A percentile compares a stretch with the other conserved stretches of the same genome.
These are phyloP conservation scores for Aquilaria sinensis DNA, from an alignment of 345 rosid genomes.

Conservation along the genomic window DNA sequence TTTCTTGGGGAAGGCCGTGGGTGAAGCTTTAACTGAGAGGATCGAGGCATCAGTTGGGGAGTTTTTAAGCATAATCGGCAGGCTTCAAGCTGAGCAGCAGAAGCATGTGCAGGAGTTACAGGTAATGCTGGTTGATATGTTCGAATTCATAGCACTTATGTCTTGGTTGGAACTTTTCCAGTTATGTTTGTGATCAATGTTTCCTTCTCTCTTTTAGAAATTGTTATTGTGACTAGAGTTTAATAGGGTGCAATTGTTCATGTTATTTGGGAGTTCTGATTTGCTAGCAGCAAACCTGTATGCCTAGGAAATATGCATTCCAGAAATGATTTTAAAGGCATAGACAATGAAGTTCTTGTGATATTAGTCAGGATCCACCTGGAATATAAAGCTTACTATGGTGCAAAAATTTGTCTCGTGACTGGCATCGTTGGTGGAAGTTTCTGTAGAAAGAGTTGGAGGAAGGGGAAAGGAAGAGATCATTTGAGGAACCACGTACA, in stretches of 20 bases:
- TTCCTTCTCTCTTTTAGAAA: neutral
- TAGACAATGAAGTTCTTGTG: too few species aligned
- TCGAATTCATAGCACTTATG: neutral
- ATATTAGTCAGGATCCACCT: too few species aligned
- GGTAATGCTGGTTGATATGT: constrained; percentile 12
- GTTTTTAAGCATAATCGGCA: constrained; percentile 60
- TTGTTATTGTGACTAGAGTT: neutral
- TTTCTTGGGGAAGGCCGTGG: constrained; percentile 92
- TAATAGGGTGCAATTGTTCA: neutral
- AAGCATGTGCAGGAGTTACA: constrained; percentile 85
- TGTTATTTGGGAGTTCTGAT: neutral
- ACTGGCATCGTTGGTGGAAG: too few species aligned
- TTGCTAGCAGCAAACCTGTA: too few species aligned
- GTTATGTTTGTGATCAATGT: neutral
- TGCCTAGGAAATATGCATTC: too few species aligned
- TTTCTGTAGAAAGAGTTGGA: too few species aligned
- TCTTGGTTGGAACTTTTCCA: neutral
- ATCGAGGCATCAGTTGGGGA: constrained; percentile 81
- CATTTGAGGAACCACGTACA: too few species aligned
- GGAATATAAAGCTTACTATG: too few species aligned
- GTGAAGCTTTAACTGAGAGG: constrained; percentile 79
- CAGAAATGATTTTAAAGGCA: too few species aligned
- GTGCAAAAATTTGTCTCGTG: too few species aligned
- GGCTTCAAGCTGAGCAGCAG: constrained; percentile 87
- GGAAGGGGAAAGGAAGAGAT: too few species aligned